Evolutionary conservation across 1,139 yeast species (phyloP).

Genomic region (Scheffersomyces lignicola): DNA sequence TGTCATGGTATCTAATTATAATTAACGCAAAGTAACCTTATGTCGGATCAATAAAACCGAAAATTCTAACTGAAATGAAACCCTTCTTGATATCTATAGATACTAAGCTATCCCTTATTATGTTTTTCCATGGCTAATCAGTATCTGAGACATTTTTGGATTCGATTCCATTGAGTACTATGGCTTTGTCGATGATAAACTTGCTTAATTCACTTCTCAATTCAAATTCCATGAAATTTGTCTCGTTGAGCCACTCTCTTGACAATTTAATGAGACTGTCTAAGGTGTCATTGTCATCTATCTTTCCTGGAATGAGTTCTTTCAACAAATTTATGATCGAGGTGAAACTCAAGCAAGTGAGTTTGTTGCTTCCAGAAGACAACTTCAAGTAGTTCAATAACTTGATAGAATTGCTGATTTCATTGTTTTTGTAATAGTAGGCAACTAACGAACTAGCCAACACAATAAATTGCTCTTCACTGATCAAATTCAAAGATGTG

Average conservation of each 20-base stretch:
- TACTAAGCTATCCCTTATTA: no score
- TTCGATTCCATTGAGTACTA: conserved; percentile 32
- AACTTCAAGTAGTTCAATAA: conserved; percentile 28
- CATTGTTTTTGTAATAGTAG: conserved; percentile 22
- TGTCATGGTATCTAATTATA: no score
- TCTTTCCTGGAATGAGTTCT: conserved; percentile 21
- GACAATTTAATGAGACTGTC: conserved; percentile 29
- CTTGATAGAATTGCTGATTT: conserved; percentile 18
- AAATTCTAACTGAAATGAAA: no score
- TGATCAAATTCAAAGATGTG: conserved; percentile 32
- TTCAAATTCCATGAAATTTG: conserved; percentile 19
- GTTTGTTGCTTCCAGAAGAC: conserved; percentile 12
- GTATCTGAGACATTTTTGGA: conserved; percentile 16
- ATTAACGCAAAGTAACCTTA: no score
- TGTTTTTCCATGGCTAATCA: conserved; percentile 13
- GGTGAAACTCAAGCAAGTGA: conserved; percentile 35
- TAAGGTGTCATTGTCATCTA: conserved; percentile 23
- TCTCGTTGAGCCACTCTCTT: conserved; percentile 35
- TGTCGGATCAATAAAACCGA: no score
- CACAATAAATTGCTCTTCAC: conserved; percentile 36
- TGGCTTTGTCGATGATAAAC: conserved; percentile 33
- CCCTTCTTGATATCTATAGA: no score
- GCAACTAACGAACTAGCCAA: conserved; percentile 28
- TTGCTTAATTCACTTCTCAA: conserved; percentile 32
- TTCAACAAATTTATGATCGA: conserved; percentile 28